A percentile compares a stretch with the other conserved stretches of the same genome.
Evolutionary conservation across 2,329 filamentous ascomycete species (phyloP).

Genomic region (Penicillium sp.): DNA sequence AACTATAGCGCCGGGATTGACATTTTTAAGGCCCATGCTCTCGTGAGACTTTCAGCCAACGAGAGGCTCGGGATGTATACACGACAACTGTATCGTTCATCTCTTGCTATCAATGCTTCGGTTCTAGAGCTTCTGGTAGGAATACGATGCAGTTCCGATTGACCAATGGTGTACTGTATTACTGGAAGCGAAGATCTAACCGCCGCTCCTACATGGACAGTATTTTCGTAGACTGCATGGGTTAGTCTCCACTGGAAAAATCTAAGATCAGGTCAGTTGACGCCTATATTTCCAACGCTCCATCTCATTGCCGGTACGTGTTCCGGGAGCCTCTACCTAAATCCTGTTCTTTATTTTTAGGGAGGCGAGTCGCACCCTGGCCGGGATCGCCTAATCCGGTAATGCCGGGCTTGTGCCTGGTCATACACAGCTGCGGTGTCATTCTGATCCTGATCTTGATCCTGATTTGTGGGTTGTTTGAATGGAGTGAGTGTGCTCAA

Average conservation of each 20-base stretch:
- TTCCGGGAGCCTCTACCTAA: background rate
- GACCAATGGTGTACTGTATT: background rate
- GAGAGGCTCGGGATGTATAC: background rate
- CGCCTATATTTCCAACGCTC: background rate
- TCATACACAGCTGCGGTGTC: background rate
- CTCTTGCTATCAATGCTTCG: background rate
- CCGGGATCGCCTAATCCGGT: constrained; percentile 20
- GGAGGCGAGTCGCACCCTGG: constrained; percentile 4
- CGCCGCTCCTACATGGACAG: too few species aligned
- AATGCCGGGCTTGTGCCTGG: constrained; percentile 5
- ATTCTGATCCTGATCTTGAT: background rate
- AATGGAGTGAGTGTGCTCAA: background rate
- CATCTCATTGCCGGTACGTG: background rate
- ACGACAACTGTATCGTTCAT: background rate
- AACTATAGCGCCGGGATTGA: constrained; percentile 14
- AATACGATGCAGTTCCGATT: background rate
- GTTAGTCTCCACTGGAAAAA: background rate
- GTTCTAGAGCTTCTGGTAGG: too few species aligned
- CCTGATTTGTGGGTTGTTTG: background rate
- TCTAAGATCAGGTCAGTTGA: background rate
- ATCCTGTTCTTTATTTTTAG: constrained; percentile 9
- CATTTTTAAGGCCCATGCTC: constrained; percentile 8
- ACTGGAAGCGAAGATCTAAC: too few species aligned
- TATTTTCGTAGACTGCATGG: background rate
- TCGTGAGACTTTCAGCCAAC: background rate